Base-by-base conservation (phyloP, 176 grass and related monocot species). In the barley (Hordeum vulgare) region DNA sequence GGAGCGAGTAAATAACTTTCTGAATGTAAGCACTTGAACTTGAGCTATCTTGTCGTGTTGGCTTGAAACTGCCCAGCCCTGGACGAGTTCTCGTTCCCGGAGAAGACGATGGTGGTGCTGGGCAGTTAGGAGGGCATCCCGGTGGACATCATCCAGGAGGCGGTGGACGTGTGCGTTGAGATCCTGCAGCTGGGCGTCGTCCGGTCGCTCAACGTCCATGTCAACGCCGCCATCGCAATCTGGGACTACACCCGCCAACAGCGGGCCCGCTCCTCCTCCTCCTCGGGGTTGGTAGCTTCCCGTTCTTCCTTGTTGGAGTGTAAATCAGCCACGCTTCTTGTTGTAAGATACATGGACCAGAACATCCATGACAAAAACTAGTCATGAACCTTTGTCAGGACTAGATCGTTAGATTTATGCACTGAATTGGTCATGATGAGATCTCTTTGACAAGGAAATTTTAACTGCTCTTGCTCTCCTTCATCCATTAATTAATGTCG, bases 211-310 rank as follows among this genome's bases (percentile, higher is more conserved):
- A 97, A 97, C 35, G 95, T 97, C 61, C 95, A 94, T 66, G 95
- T 97, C 76, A 97, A 92, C 42, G 88, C 86, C 21, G 95, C 92
- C 86, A 94, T 97, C 59, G 95, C 95, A 6, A 67, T 94, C 25
- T 97, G 95, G 95, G 95, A 97, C 58, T 97, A 97, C 74, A 93
- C 95, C 12, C 78, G 95, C 21, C 92, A 97, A 58, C 92, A 72
- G 8, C 78, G 76, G 8, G 5, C 11, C 1, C 68, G 68, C n/a
- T 71, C 67, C 23, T 7, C 3, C 67, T 42, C 21, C n/a, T 71
- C 21, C n/a, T 71, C 24, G 12, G 35, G 21, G 35, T 69, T 41
- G 36, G 11, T 13, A 44, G 41, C 41, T 70, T 41, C 12, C 23
- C 7, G 2, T 13, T 36, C 35, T 8, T n/a, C 21, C 6, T 3